phyloP scores from a whole-genome alignment of 2,329 filamentous ascomycete genomes.

The Fusarium illudens region DNA sequence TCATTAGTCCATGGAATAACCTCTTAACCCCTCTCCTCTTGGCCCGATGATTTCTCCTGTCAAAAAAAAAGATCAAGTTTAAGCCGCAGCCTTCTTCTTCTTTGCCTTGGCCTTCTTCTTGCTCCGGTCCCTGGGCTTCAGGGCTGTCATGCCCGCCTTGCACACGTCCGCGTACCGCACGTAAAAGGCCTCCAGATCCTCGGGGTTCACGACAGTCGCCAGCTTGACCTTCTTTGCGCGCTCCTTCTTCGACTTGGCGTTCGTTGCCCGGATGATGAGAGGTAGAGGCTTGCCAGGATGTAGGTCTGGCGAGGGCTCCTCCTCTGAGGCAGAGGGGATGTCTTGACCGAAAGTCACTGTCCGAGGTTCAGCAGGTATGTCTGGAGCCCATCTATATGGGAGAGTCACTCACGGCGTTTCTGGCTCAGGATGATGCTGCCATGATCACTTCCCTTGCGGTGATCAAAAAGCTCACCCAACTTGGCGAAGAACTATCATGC shows the following conservation, averaged over 20 bases:
- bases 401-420: conserved; percentile 70
- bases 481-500: conserved; percentile 73
- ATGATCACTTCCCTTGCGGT: conserved; percentile 73
- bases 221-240: conserved; percentile 73
- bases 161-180: conserved; percentile 87
- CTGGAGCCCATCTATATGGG: not conserved
- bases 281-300: conserved; percentile 68
- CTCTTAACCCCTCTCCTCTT: not conserved
- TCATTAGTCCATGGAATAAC: conserved; percentile 29
- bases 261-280: conserved; percentile 83
- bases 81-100: conserved; percentile 63
- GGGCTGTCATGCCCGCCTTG: conserved; percentile 83
- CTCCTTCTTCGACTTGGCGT: conserved; percentile 73
- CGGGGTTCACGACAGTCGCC: conserved; percentile 81
- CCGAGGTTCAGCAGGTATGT: conserved; percentile 6
- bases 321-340: conserved; percentile 52
- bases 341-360: conserved; percentile 57
- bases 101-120: conserved; percentile 84
- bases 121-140: conserved; percentile 94
- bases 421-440: conserved; percentile 79
- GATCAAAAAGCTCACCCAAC: conserved; percentile 73
- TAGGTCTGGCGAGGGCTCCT: conserved; percentile 68
- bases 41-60: not conserved
- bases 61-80: not conserved
- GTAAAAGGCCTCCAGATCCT: conserved; percentile 83